These are phyloP conservation scores for Durusdinium trenchii DNA, from an alignment of 73 alveolate species.

Conservation along the genomic window DNA sequence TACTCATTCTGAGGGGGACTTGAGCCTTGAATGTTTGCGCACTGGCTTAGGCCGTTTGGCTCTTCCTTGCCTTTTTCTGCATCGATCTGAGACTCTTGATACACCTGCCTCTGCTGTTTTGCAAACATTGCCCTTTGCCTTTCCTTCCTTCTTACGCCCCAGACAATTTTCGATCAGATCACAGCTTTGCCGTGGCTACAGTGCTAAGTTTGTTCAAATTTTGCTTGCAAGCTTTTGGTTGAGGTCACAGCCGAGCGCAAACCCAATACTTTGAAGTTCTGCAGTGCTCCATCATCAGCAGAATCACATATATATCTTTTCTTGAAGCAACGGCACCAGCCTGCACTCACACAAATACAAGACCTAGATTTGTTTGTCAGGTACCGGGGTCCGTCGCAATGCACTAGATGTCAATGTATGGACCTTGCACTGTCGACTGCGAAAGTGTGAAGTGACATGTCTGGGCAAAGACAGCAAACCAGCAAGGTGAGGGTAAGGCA, in stretches of 20 bases:
- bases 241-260: constrained; percentile 66
- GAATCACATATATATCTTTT: neutral
- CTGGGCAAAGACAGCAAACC: too few species aligned
- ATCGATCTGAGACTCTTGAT: too few species aligned
- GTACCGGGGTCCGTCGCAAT: constrained; percentile 86
- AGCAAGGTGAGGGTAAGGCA: too few species aligned
- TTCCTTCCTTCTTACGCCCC: too few species aligned
- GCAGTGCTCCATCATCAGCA: constrained; percentile 35
- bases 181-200: neutral
- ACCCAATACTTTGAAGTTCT: constrained; percentile 70
- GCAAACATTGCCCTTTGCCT: neutral
- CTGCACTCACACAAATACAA: neutral
- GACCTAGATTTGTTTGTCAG: neutral
- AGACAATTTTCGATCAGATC: neutral
- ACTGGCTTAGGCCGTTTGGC: constrained; percentile 24
- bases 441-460: too few species aligned
- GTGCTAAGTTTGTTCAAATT: neutral
- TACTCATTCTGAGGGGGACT: neutral
- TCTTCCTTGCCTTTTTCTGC: neutral
- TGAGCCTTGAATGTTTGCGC: neutral
- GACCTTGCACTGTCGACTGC: too few species aligned
- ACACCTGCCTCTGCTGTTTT: too few species aligned
- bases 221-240: too few species aligned
- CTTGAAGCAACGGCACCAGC: neutral
- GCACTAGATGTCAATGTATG: constrained; percentile 85